These are phyloP conservation scores for Clarireedia hainanense DNA, from an alignment of 2,329 filamentous ascomycete species.

Conservation along the genomic window DNA sequence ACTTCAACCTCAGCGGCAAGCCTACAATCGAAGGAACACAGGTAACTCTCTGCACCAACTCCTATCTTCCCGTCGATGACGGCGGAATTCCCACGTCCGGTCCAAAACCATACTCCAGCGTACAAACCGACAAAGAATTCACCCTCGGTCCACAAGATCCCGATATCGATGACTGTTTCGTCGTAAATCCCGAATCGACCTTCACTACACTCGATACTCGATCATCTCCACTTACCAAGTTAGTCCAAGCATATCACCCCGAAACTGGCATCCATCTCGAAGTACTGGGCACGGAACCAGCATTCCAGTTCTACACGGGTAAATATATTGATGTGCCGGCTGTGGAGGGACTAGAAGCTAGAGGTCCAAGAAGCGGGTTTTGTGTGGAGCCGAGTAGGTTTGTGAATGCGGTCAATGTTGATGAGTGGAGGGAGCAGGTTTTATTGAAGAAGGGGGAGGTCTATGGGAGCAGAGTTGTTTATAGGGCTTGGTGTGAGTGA, in stretches of 20 bases:
- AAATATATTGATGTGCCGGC: slow-evolving; percentile 72
- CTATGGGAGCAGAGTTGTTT: slow-evolving; percentile 76
- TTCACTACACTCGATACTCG: slow-evolving; percentile 44
- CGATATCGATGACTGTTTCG: slow-evolving; percentile 84
- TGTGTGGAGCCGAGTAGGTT: slow-evolving; percentile 89
- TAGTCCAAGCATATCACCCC: slow-evolving; percentile 68
- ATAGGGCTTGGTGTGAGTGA: slow-evolving; percentile 69
- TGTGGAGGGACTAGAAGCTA: slow-evolving; percentile 52
- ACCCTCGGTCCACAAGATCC: slow-evolving; percentile 58
- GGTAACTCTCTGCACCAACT: slow-evolving; percentile 47
- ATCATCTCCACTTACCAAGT: slow-evolving; percentile 50
- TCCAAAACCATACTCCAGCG: slow-evolving; percentile 53
- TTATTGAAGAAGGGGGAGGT: slow-evolving; percentile 76
- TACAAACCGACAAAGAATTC: slow-evolving; percentile 61
- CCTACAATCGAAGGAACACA: slow-evolving; percentile 55
- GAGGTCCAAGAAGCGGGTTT: slow-evolving; percentile 66
- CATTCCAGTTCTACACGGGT: slow-evolving; percentile 96
- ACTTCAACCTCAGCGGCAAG: slow-evolving; percentile 54
- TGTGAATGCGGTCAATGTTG: slow-evolving; percentile 79
- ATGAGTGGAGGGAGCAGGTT: slow-evolving; percentile 71
- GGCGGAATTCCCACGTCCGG: slow-evolving; percentile 63
- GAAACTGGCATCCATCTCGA: slow-evolving; percentile 72
- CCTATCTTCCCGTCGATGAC: slow-evolving; percentile 67
- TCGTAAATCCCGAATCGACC: slow-evolving; percentile 41
- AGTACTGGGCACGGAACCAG: slow-evolving; percentile 84